Conservation (phyloP, 257 asterid genomes). For the Solanum pinnatisectum region DNA sequence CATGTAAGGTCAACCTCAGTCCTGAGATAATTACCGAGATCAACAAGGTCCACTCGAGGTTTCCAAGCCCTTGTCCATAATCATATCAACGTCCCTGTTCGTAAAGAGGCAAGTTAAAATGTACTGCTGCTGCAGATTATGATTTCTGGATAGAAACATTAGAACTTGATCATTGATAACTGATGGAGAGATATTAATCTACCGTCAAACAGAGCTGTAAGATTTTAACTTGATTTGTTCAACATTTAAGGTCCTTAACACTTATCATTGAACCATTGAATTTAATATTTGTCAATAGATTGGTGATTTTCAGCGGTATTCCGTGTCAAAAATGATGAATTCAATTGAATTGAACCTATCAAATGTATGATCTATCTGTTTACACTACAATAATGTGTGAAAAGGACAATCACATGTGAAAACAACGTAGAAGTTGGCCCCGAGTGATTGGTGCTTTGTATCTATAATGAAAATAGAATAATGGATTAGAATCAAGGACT, state of each 20-base stretch:
- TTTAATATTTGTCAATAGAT: background rate
- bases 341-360: background rate
- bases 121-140: background rate
- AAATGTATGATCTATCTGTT: background rate
- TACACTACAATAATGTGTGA: background rate
- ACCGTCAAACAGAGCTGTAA: background rate
- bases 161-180: background rate
- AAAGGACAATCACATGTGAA: background rate
- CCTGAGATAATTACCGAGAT: conserved; percentile 53
- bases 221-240: background rate
- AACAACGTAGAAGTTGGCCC: background rate
- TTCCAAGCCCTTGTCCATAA: conserved; percentile 53
- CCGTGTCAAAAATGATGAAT: background rate
- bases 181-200: background rate
- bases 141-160: background rate
- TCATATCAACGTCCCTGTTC: background rate
- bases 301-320: background rate
- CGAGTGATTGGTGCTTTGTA: background rate
- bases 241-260: background rate
- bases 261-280: background rate
- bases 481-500: background rate
- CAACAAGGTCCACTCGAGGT: conserved; percentile 43
- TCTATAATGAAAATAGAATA: background rate
- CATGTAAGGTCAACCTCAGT: conserved; percentile 47
- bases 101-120: background rate